A percentile compares a stretch with the other conserved stretches of the same genome.
Evolutionary conservation across 495 filamentous ascomycete species (phyloP).

Genomic region (Aspergillus olivimuriae): DNA sequence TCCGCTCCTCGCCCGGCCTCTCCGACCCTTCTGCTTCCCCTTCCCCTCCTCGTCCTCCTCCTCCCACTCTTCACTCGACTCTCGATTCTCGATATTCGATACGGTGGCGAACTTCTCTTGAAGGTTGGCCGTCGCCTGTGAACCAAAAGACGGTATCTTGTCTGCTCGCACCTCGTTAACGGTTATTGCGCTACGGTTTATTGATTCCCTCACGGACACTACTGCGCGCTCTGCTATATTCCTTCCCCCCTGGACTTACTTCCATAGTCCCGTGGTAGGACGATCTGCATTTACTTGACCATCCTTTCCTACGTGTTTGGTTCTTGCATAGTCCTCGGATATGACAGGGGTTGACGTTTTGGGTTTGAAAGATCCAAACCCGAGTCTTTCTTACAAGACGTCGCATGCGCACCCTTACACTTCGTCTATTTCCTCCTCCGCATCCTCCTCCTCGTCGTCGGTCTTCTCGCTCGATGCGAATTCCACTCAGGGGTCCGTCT

Average conservation of each 20-base stretch:
- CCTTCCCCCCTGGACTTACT: constrained; percentile 2
- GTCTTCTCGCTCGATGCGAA: constrained; percentile 68
- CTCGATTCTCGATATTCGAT: constrained; percentile 21
- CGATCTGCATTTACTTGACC: constrained; percentile 1
- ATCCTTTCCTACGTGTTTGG: too few species aligned
- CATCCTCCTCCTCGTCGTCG: constrained; percentile 70
- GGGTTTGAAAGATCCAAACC: constrained; percentile 41
- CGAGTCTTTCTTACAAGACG: constrained; percentile 29
- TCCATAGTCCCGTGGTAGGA: not conserved
- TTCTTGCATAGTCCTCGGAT: constrained; percentile 21
- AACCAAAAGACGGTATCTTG: constrained; percentile 38
- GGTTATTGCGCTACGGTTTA: constrained; percentile 42
- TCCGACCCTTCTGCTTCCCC: constrained; percentile 3
- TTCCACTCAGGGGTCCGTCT: constrained; percentile 51
- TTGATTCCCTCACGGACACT: constrained; percentile 32
- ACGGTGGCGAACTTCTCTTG: constrained; percentile 30
- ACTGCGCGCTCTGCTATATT: constrained; percentile 26
- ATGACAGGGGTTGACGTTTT: constrained; percentile 46
- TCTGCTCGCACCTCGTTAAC: constrained; percentile 42
- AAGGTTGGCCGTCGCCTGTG: constrained; percentile 45
- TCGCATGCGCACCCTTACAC: constrained; percentile 53
- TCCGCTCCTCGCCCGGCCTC: constrained; percentile 1
- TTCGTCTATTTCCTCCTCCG: constrained; percentile 63
- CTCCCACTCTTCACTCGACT: constrained; percentile 6
- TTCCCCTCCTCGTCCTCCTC: constrained; percentile 2